phyloP scores from a whole-genome alignment of 2,329 filamentous ascomycete species.

The Penicillium thymicola region DNA sequence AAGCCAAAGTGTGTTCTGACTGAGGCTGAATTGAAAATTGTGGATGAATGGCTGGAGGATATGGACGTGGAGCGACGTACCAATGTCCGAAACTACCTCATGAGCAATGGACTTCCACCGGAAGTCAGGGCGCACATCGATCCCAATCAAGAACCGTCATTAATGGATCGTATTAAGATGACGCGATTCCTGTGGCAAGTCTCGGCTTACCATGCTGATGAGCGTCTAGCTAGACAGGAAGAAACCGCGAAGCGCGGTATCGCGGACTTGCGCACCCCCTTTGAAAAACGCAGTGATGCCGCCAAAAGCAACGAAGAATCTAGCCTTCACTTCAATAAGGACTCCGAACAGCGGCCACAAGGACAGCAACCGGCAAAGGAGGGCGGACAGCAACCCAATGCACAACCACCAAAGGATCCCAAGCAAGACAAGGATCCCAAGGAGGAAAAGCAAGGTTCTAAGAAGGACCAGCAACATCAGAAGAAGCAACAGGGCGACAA shows the following conservation, averaged over 20 bases:
- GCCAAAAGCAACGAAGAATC: background rate
- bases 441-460: slow-evolving; percentile 7
- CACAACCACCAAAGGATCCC: slow-evolving; percentile 4
- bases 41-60: slow-evolving; percentile 56
- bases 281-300: background rate
- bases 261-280: background rate
- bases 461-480: slow-evolving; percentile 16
- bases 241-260: slow-evolving; percentile 24
- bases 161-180: slow-evolving; percentile 60
- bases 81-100: slow-evolving; percentile 61
- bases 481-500: slow-evolving; percentile 27
- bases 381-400: slow-evolving; percentile 22
- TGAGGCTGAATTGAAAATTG: slow-evolving; percentile 54
- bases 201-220: slow-evolving; percentile 36
- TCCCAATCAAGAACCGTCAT: slow-evolving; percentile 43
- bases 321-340: background rate
- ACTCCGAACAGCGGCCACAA: slow-evolving; percentile 29
- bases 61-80: slow-evolving; percentile 56
- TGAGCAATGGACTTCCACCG: slow-evolving; percentile 65
- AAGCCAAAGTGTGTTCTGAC: slow-evolving; percentile 48
- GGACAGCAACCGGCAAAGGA: slow-evolving; percentile 20
- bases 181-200: slow-evolving; percentile 56
- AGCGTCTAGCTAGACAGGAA: slow-evolving; percentile 11
- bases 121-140: slow-evolving; percentile 65
- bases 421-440: slow-evolving; percentile 3